Evolutionary conservation across 2,329 filamentous ascomycete genomes (phyloP).

Genomic region (Blastomyces silverae): DNA sequence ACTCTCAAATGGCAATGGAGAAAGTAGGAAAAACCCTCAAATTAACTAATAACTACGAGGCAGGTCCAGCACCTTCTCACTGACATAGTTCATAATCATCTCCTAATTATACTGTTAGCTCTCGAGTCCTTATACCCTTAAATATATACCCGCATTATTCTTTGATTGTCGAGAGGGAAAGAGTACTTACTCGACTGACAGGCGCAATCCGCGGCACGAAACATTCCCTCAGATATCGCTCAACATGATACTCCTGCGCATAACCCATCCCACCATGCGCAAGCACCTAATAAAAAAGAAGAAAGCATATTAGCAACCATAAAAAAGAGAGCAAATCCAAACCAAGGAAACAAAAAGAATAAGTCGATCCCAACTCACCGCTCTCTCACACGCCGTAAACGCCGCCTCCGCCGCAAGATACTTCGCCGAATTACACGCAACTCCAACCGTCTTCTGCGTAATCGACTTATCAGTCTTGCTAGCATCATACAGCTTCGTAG

Average conservation of each 20-base stretch:
- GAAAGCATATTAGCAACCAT: neutral
- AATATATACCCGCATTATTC: neutral
- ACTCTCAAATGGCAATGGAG: neutral
- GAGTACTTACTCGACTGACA: constrained; percentile 38
- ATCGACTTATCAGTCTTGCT: constrained; percentile 49
- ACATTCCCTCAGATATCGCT: constrained; percentile 54
- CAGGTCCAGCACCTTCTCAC: constrained; percentile 40
- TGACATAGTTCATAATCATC: constrained; percentile 43
- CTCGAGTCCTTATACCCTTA: neutral
- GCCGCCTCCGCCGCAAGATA: constrained; percentile 56
- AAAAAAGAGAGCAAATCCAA: too few relatives aligned
- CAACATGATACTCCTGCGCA: constrained; percentile 57
- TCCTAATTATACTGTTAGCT: constrained; percentile 30
- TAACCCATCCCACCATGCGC: constrained; percentile 58
- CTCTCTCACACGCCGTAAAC: constrained; percentile 54
- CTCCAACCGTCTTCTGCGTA: constrained; percentile 52
- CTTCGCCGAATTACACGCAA: constrained; percentile 53
- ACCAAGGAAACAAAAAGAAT: constrained; percentile 20
- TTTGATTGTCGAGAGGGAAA: neutral
- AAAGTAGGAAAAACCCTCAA: neutral
- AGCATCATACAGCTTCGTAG: constrained; percentile 52
- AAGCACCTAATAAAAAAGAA: constrained; percentile 28
- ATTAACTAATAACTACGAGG: constrained; percentile 38
- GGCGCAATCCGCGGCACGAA: constrained; percentile 56
- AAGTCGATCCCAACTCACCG: constrained; percentile 51